Percentiles rank a stretch among this genome's conserved stretches.
phyloP scores from a whole-genome alignment of 23 red algal species.

The Cyanidiococcus yangmingshanensis region DNA sequence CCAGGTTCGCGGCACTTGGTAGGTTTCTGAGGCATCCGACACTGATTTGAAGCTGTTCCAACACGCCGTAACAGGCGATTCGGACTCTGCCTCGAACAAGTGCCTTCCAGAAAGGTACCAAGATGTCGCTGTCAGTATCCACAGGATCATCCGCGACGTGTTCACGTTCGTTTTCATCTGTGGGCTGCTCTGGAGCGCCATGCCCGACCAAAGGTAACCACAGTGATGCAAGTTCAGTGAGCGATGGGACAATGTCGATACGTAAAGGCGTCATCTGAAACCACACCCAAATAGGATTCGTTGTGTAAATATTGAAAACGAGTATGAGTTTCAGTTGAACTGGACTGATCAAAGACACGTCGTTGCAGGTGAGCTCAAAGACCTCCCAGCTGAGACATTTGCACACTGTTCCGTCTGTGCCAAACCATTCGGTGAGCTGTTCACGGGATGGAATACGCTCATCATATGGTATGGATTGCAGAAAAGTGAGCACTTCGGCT shows the following conservation, averaged over 20 bases:
- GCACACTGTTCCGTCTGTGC: background rate
- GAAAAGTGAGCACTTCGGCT: background rate
- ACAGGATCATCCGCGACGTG: background rate
- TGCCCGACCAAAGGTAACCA: background rate
- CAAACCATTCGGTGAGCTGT: background rate
- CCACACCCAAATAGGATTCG: background rate
- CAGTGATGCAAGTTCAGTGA: background rate
- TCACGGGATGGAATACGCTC: background rate
- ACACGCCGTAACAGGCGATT: background rate
- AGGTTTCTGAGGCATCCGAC: no score
- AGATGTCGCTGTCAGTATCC: no score
- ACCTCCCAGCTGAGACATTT: background rate
- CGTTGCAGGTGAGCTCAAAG: background rate
- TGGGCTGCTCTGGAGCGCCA: background rate
- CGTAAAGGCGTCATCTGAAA: background rate
- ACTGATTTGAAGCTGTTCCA: background rate
- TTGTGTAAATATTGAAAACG: background rate
- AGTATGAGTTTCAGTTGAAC: background rate
- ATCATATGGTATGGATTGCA: background rate
- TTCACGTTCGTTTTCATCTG: background rate
- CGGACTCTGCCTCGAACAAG: background rate
- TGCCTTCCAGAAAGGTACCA: background rate
- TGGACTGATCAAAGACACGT: background rate
- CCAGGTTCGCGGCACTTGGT: no score
- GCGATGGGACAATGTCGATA: background rate